Conservation (phyloP, 345 rosid species). For the Camelina laxa region DNA sequence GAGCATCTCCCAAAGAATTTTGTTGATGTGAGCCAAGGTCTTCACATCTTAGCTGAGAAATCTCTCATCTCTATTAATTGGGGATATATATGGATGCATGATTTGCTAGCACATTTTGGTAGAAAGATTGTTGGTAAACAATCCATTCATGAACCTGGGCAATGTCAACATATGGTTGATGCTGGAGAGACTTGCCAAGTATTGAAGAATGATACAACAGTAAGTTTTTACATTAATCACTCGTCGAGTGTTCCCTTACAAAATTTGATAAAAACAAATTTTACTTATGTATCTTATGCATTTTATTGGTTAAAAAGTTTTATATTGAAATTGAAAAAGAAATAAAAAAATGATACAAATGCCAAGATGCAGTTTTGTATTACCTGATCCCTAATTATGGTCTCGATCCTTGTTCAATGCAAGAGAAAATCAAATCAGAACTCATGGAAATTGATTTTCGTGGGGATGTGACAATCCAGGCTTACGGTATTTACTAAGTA, state of each 20-base stretch:
- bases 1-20: not conserved
- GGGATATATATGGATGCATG: slow-evolving; percentile 29
- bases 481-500: not conserved
- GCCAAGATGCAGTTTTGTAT: no score
- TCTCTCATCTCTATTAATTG: slow-evolving; percentile 26
- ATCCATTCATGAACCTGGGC: slow-evolving; percentile 29
- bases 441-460: no score
- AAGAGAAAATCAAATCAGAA: no score
- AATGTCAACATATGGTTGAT: slow-evolving; percentile 36
- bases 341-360: no score
- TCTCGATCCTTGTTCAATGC: no score
- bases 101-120: slow-evolving; percentile 41
- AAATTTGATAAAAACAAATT: not conserved
- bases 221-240: slow-evolving; percentile 17
- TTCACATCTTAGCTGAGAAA: slow-evolving; percentile 32
- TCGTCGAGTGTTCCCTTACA: not conserved
- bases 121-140: slow-evolving; percentile 35
- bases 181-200: slow-evolving; percentile 34
- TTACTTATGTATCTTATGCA: not conserved
- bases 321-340: not conserved
- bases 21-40: not conserved
- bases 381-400: no score
- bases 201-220: not conserved
- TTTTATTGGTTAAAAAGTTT: not conserved
- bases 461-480: no score